phyloP scores from a whole-genome alignment of 371 early-diverging fungal species.

The Mucor circinelloides region DNA sequence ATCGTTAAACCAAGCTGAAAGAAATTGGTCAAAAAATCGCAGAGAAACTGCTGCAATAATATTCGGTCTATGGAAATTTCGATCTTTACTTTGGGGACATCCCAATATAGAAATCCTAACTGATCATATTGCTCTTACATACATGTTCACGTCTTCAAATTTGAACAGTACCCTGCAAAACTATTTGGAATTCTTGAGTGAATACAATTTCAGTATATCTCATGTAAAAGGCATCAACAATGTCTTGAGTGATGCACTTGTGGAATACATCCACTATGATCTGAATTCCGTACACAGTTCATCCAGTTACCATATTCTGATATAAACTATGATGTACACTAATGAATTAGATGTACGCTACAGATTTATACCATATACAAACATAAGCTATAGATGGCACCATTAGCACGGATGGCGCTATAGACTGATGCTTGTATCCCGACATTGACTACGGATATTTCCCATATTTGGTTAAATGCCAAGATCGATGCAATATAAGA shows the following conservation, averaged over 20 bases:
- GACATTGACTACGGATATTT: too few species aligned
- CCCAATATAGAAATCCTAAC: neutral
- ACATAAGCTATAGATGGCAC: too few species aligned
- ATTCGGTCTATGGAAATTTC: neutral
- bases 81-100: constrained; percentile 2
- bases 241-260: neutral
- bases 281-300: too few species aligned
- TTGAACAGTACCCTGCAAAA: constrained; percentile 2
- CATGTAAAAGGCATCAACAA: neutral
- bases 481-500: too few species aligned
- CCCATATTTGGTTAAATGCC: too few species aligned
- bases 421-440: too few species aligned
- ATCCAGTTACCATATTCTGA: too few species aligned
- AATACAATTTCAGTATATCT: neutral
- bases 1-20: neutral
- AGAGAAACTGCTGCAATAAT: constrained; percentile 4
- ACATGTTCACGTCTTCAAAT: neutral
- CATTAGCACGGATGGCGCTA: too few species aligned
- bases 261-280: too few species aligned
- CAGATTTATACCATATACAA: too few species aligned
- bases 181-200: neutral
- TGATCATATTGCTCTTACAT: constrained; percentile 3
- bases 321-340: too few species aligned
- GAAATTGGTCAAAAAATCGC: constrained; percentile 1
- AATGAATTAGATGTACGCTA: too few species aligned